Conservation (phyloP, 2,329 filamentous ascomycete genomes). For the Fusarium annulatum region DNA sequence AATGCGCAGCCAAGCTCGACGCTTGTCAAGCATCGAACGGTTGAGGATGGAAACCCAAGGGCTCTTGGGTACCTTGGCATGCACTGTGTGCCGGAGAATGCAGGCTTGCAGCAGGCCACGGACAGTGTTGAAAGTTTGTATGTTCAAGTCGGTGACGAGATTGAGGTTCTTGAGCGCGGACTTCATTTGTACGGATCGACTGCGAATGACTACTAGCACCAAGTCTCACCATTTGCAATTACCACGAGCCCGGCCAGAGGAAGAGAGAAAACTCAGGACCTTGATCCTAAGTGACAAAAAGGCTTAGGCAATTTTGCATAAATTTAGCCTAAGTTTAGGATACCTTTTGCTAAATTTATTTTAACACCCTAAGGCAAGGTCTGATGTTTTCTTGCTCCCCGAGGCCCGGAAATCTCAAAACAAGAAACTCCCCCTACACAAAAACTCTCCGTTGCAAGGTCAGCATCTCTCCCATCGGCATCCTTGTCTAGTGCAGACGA, state of each 20-base stretch:
- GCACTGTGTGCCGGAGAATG: conserved; percentile 46
- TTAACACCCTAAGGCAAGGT: too few species aligned
- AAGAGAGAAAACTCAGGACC: too few species aligned
- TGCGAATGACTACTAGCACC: conserved; percentile 40
- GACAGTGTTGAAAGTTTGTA: conserved; percentile 6
- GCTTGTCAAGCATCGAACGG: conserved; percentile 35
- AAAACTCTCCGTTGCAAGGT: not conserved
- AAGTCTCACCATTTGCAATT: too few species aligned
- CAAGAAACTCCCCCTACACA: not conserved
- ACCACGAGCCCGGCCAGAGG: not conserved
- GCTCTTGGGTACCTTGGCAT: conserved; percentile 47
- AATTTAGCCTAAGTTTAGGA: too few species aligned
- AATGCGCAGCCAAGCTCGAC: conserved; percentile 45
- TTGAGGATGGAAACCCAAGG: conserved; percentile 41
- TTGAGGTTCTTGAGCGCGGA: conserved; percentile 46
- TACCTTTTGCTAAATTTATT: too few species aligned
- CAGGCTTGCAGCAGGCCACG: conserved; percentile 15
- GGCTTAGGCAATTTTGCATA: too few species aligned
- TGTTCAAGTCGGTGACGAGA: conserved; percentile 44
- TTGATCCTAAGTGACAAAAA: too few species aligned
- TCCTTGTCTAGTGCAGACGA: not conserved
- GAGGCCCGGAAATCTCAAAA: not conserved
- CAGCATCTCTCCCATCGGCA: not conserved
- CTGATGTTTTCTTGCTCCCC: too few species aligned
- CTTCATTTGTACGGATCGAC: conserved; percentile 44